These are phyloP conservation scores for Arachnomyces sp. DNA, from an alignment of 2,329 filamentous ascomycete species.

Conservation along the genomic window DNA sequence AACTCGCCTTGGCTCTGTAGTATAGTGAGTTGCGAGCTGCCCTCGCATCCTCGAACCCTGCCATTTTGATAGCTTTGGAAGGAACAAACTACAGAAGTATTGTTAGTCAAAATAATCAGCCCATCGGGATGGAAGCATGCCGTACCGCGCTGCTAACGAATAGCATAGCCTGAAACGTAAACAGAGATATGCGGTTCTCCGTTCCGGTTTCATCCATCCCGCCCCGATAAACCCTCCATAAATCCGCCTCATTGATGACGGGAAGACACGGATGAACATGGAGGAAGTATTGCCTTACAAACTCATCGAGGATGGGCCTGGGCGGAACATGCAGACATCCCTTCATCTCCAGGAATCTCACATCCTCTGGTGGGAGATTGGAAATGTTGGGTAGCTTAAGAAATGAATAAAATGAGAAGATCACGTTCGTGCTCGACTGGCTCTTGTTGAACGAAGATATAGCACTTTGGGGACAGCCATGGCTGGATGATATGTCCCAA, in stretches of 20 bases:
- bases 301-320: conserved; percentile 36
- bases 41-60: conserved; percentile 37
- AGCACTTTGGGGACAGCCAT: not conserved
- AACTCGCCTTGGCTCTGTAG: conserved; percentile 32
- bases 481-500: conserved; percentile 2
- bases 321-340: conserved; percentile 41
- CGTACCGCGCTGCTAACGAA: conserved; percentile 29
- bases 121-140: conserved; percentile 25
- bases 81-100: conserved; percentile 38
- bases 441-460: not conserved
- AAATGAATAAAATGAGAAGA: conserved; percentile 22
- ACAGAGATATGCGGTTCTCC: conserved; percentile 19
- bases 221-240: conserved; percentile 29
- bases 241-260: conserved; percentile 34
- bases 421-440: conserved; percentile 32
- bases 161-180: conserved; percentile 24
- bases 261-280: conserved; percentile 24
- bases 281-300: conserved; percentile 34
- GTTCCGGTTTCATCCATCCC: conserved; percentile 1
- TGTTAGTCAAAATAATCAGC: conserved; percentile 9
- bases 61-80: conserved; percentile 33
- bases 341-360: conserved; percentile 41
- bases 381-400: conserved; percentile 14
- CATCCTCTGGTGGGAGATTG: conserved; percentile 32
- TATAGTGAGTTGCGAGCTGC: conserved; percentile 40